Percentiles rank a stretch among this genome's conserved stretches.
phyloP scores from a whole-genome alignment of 208 protist species.

The Trypanosoma mega region DNA sequence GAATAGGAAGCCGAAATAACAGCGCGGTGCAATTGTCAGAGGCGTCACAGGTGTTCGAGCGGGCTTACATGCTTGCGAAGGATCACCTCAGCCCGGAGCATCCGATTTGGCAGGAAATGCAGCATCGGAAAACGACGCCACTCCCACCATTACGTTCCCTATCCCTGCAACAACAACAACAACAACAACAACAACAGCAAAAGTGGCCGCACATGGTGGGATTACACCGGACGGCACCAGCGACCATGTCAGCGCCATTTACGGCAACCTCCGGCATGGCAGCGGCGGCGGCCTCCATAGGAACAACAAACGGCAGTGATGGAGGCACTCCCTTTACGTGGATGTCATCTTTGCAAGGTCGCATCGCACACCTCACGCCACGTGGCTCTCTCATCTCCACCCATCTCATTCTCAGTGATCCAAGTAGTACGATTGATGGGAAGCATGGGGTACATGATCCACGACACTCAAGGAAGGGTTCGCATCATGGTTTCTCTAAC shows the following conservation, averaged over 20 bases:
- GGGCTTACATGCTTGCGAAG: neutral
- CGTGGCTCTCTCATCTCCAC: too few relatives aligned
- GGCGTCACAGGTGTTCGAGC: conserved; percentile 1
- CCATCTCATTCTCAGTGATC: too few relatives aligned
- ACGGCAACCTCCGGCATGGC: too few relatives aligned
- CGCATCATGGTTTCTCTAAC: too few relatives aligned
- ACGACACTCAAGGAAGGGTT: too few relatives aligned
- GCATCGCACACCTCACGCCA: too few relatives aligned
- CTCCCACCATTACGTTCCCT: neutral
- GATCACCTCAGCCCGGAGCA: conserved; percentile 8
- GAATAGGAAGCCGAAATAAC: neutral
- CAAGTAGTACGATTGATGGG: too few relatives aligned
- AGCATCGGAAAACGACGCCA: neutral
- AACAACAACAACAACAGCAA: neutral
- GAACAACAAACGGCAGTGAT: too few relatives aligned
- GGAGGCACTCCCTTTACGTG: too few relatives aligned
- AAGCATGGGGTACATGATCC: too few relatives aligned
- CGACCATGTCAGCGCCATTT: neutral
- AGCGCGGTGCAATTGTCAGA: neutral
- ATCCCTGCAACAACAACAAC: conserved; percentile 2
- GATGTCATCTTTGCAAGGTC: too few relatives aligned
- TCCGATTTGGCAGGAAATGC: conserved; percentile 3
- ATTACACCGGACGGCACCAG: neutral
- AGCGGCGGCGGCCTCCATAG: too few relatives aligned
- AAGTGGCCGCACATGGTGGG: neutral